Percentiles rank a stretch among this genome's conserved stretches.
Evolutionary conservation across 345 rosid species (phyloP).

Genomic region (Gossypium sturtianum): DNA sequence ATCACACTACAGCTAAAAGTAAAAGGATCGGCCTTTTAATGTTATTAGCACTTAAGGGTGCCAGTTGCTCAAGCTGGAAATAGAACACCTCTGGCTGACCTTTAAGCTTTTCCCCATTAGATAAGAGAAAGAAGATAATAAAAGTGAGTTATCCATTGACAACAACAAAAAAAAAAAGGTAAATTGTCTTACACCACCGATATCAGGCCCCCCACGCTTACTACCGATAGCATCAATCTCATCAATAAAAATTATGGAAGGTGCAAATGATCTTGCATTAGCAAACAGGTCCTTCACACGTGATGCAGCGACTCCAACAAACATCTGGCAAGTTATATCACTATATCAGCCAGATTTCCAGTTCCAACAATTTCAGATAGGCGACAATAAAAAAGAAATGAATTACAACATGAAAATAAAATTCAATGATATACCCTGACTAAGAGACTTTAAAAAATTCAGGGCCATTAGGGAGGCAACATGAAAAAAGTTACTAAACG

Average conservation of each 20-base stretch:
- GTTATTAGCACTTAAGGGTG: neutral
- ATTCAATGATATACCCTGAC: neutral
- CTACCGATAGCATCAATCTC: slow-evolving; percentile 99
- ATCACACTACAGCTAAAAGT: neutral
- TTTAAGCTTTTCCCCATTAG: neutral
- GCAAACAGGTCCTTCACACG: slow-evolving; percentile 97
- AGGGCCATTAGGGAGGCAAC: neutral
- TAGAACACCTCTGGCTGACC: neutral
- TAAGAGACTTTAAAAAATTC: neutral
- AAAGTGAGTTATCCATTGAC: neutral
- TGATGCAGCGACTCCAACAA: slow-evolving; percentile 97
- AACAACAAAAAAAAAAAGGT: neutral
- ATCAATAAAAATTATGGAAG: slow-evolving; percentile 91
- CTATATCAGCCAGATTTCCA: slow-evolving; percentile 15
- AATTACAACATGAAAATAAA: neutral
- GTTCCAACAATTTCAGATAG: slow-evolving; percentile 7
- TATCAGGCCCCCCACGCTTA: slow-evolving; percentile 97
- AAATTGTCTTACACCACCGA: slow-evolving; percentile 74
- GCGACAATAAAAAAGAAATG: neutral
- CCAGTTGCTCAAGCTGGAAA: neutral
- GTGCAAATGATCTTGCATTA: slow-evolving; percentile 86
- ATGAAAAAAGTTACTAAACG: neutral
- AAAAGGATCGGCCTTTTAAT: neutral
- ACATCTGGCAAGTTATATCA: slow-evolving; percentile 54
- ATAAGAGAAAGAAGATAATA: neutral